phyloP scores from a whole-genome alignment of 1,284 basidiomycete genomes.

The Cutaneotrichosporon sp. region DNA sequence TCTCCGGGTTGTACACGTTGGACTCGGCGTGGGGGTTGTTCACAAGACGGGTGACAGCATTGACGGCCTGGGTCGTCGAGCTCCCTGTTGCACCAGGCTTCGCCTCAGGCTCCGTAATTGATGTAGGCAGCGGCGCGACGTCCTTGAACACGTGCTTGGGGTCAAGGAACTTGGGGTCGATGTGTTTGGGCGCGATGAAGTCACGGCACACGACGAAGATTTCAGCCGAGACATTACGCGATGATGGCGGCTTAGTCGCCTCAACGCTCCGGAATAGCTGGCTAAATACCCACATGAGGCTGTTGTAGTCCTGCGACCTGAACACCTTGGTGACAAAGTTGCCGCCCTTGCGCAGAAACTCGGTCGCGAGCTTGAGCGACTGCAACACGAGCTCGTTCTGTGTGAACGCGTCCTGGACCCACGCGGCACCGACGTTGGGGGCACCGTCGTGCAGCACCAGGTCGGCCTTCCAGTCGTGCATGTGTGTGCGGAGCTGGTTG shows the following conservation, averaged over 20 bases:
- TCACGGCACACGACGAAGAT: constrained; percentile 98
- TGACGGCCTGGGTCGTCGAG: constrained; percentile 34
- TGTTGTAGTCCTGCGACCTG: constrained; percentile 97
- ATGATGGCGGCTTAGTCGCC: constrained; percentile 97
- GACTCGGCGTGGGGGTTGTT: constrained; percentile 54
- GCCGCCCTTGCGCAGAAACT: constrained; percentile 89
- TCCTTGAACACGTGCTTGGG: constrained; percentile 98
- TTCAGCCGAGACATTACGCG: constrained; percentile 97
- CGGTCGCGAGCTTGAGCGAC: constrained; percentile 92
- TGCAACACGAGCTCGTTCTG: constrained; percentile 96
- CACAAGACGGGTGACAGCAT: constrained; percentile 32
- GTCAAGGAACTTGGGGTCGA: constrained; percentile 98
- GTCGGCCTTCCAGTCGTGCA: constrained; percentile 99
- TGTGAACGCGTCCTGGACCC: constrained; percentile 98
- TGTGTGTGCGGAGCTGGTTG: constrained; percentile 74
- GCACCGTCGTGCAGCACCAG: constrained; percentile 99
- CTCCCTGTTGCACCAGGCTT: constrained; percentile 21
- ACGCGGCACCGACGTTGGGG: constrained; percentile 98
- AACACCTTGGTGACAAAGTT: constrained; percentile 99
- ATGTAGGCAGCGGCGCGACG: constrained; percentile 51
- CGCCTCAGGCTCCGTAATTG: constrained; percentile 34
- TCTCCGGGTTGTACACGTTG: constrained; percentile 96
- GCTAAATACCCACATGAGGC: constrained; percentile 96
- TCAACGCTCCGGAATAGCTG: constrained; percentile 96
- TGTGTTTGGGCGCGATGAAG: constrained; percentile 89